Evolutionary conservation across 441 rosid genomes (phyloP).

Genomic region (Viola pubescens): DNA sequence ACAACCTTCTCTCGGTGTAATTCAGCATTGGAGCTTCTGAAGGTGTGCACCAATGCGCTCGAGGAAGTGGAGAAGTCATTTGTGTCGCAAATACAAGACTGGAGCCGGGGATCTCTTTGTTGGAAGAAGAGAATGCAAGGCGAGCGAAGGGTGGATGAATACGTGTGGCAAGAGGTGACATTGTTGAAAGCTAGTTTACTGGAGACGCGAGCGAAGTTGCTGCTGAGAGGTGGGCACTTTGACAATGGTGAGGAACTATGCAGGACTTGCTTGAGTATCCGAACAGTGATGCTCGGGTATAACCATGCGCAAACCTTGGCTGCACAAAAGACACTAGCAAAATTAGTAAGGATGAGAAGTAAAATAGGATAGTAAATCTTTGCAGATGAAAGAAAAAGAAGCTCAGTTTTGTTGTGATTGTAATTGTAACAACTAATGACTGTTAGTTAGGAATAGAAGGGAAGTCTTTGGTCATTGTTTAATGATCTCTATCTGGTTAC

Average conservation of each 20-base stretch:
- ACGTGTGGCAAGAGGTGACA: constrained; percentile 91
- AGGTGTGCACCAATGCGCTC: constrained; percentile 77
- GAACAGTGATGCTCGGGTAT: constrained; percentile 92
- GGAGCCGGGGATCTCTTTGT: constrained; percentile 76
- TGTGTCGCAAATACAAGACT: constrained; percentile 76
- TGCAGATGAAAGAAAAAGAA: background rate
- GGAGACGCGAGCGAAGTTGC: constrained; percentile 83
- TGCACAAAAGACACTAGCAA: constrained; percentile 88
- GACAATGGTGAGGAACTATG: constrained; percentile 83
- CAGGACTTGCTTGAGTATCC: constrained; percentile 78
- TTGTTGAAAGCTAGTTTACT: constrained; percentile 67
- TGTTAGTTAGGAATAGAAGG: too few relatives aligned
- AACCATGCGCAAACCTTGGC: constrained; percentile 74
- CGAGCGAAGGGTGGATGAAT: constrained; percentile 58
- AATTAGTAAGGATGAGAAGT: constrained; percentile 85
- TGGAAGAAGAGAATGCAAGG: constrained; percentile 67
- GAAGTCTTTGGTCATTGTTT: too few relatives aligned
- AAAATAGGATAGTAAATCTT: constrained; percentile 38
- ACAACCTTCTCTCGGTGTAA: constrained; percentile 77
- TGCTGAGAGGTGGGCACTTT: constrained; percentile 79
- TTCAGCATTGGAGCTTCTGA: constrained; percentile 74
- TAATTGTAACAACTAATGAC: too few relatives aligned
- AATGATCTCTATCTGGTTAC: too few relatives aligned
- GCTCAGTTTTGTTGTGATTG: constrained; percentile 24
- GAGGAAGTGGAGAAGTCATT: constrained; percentile 93